Conservation (phyloP, 768 basidiomycete species). For the Scleroderma citrinum region DNA sequence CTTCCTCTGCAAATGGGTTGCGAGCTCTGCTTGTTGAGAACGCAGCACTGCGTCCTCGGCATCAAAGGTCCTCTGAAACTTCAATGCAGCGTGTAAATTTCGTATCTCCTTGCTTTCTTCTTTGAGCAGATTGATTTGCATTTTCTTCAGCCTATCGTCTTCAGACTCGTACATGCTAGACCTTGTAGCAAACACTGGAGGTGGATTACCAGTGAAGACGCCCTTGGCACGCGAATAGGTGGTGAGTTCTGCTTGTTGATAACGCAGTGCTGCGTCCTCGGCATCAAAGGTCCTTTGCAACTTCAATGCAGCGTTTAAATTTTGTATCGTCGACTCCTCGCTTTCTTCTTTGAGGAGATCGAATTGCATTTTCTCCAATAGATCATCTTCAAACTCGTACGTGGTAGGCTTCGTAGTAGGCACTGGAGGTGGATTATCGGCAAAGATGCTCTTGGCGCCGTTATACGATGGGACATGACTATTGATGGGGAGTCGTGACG, state of each 20-base stretch:
- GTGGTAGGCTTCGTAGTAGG: conserved; percentile 8
- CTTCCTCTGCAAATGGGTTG: conserved; percentile 18
- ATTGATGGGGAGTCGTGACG: conserved; percentile 7
- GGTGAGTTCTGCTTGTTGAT: conserved; percentile 28
- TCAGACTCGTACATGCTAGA: conserved; percentile 10
- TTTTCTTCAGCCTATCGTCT: conserved; percentile 10
- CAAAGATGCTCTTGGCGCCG: conserved; percentile 10
- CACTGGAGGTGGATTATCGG: conserved; percentile 17
- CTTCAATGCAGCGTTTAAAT: conserved; percentile 18
- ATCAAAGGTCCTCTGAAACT: conserved; percentile 35
- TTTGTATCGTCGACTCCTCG: not conserved
- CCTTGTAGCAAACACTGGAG: conserved; percentile 14
- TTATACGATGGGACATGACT: not conserved
- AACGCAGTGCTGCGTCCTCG: conserved; percentile 35
- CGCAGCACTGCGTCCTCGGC: conserved; percentile 35
- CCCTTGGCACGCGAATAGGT: not conserved
- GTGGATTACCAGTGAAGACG: conserved; percentile 14
- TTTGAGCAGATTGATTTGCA: conserved; percentile 11
- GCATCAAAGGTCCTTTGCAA: conserved; percentile 35
- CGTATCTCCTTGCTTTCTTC: conserved; percentile 3
- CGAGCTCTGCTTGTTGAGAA: conserved; percentile 28
- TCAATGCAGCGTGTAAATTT: conserved; percentile 16
- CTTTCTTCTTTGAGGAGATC: conserved; percentile 6
- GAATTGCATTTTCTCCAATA: conserved; percentile 14
- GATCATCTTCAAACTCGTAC: conserved; percentile 13